Conservation (phyloP, 148 eudicot genomes). For the Spergularia marina region DNA sequence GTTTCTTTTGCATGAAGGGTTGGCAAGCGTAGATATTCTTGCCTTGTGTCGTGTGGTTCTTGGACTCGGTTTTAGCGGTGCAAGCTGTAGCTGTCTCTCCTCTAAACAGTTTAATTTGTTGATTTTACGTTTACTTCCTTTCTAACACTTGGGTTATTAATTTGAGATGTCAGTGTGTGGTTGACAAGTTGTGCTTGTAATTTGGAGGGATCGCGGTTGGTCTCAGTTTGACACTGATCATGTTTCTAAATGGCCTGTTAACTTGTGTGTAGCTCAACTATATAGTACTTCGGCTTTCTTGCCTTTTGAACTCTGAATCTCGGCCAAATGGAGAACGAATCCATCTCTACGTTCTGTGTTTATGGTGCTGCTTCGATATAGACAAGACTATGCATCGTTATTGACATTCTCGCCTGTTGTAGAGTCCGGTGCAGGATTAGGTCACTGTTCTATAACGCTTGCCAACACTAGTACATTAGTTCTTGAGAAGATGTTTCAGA, state of each 20-base stretch:
- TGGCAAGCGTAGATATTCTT: background rate
- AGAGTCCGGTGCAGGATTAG: no score
- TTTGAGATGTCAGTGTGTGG: constrained; percentile 12
- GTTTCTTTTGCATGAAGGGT: constrained; percentile 1
- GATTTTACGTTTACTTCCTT: background rate
- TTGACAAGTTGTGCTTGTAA: constrained; percentile 11
- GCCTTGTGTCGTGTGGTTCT: constrained; percentile 21
- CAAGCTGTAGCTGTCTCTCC: background rate
- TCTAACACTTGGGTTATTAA: background rate
- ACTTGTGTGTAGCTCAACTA: constrained; percentile 1
- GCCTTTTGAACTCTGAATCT: no score
- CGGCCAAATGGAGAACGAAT: no score
- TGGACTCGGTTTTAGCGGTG: background rate
- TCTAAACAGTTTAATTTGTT: background rate
- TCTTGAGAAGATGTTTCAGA: no score
- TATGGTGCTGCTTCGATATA: no score
- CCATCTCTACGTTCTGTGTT: no score
- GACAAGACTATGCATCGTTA: no score
- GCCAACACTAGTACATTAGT: no score
- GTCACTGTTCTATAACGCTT: no score
- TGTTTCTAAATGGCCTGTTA: constrained; percentile 9
- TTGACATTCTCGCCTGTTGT: no score
- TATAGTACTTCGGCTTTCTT: background rate
- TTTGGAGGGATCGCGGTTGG: no score
- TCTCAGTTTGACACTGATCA: background rate